A percentile compares a stretch with the other conserved stretches of the same genome.
phyloP scores from a whole-genome alignment of 2,329 filamentous ascomycete species.

The Apiospora phragmitis region DNA sequence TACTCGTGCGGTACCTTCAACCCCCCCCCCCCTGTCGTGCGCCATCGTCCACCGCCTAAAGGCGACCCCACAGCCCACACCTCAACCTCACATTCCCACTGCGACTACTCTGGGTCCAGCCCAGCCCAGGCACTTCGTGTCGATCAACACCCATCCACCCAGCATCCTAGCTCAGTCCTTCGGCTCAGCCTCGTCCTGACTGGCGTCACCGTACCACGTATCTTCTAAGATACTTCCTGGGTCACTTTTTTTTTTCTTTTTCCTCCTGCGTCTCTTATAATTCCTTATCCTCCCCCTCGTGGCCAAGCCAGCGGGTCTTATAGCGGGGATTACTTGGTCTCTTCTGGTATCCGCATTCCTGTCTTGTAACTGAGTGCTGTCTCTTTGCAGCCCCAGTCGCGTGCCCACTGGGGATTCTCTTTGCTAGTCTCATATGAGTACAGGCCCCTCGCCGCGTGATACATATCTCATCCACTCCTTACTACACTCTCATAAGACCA shows the following conservation, averaged over 20 bases:
- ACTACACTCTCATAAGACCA: not conserved
- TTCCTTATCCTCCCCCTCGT: slow-evolving; percentile 16
- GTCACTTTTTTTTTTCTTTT: slow-evolving; percentile 14
- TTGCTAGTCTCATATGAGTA: slow-evolving; percentile 6
- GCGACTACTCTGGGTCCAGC: slow-evolving; percentile 8
- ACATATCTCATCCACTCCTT: slow-evolving; percentile 19
- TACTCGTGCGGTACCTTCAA: not conserved
- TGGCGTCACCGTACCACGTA: slow-evolving; percentile 33
- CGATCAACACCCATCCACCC: slow-evolving; percentile 13
- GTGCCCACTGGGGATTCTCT: not conserved
- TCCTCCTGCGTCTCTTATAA: slow-evolving; percentile 23
- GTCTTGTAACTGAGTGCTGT: slow-evolving; percentile 10
- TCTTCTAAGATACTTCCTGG: slow-evolving; percentile 11
- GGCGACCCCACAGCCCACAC: slow-evolving; percentile 1
- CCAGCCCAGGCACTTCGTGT: slow-evolving; percentile 16
- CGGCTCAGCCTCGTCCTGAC: slow-evolving; percentile 33
- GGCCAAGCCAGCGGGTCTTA: slow-evolving; percentile 5
- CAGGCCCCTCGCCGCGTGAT: slow-evolving; percentile 29
- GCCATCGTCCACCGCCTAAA: slow-evolving; percentile 7
- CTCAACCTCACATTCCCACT: slow-evolving; percentile 5
- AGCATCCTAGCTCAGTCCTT: slow-evolving; percentile 3
- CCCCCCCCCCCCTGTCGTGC: slow-evolving; percentile 5
- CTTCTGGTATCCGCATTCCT: slow-evolving; percentile 7
- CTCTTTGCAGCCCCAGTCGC: slow-evolving; percentile 6
- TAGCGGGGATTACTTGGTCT: slow-evolving; percentile 5